Conservation (phyloP, 805 yeast species). For the Lipomyces japonicus region DNA sequence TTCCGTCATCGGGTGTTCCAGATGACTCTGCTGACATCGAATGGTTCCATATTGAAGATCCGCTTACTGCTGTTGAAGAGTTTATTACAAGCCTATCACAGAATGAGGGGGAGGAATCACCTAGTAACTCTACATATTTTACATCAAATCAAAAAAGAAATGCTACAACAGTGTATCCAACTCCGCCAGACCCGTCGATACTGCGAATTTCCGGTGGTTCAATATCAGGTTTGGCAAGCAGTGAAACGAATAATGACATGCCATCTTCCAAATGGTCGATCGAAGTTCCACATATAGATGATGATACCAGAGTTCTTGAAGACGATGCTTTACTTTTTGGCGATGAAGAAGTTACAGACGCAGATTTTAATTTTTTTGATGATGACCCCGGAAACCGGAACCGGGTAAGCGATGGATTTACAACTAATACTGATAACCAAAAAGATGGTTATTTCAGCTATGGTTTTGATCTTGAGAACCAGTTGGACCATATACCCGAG, state of each 20-base stretch:
- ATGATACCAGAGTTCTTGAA: constrained; percentile 28
- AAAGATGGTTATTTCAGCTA: too few relatives aligned
- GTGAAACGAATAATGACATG: not conserved
- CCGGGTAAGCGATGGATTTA: not conserved
- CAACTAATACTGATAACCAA: not conserved
- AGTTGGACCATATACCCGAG: not conserved
- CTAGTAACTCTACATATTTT: not conserved
- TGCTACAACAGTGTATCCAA: constrained; percentile 34
- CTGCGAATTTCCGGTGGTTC: constrained; percentile 18
- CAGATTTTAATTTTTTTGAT: constrained; percentile 44
- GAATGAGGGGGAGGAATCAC: not conserved
- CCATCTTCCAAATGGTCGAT: not conserved
- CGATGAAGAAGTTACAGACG: constrained; percentile 41
- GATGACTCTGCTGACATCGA: constrained; percentile 19
- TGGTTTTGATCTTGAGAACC: not conserved
- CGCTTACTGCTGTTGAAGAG: constrained; percentile 27
- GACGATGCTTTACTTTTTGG: constrained; percentile 33
- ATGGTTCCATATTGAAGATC: constrained; percentile 28
- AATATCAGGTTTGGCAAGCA: not conserved
- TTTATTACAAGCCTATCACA: constrained; percentile 12
- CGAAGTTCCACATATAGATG: constrained; percentile 33
- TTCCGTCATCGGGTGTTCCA: constrained; percentile 3
- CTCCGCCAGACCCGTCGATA: constrained; percentile 37
- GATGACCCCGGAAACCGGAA: constrained; percentile 22
- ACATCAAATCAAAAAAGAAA: constrained; percentile 1